Evolutionary conservation across 805 yeast species (phyloP), one percentile per base, ranked within the genome.

Genomic region (Zygoascus ofunaensis): DNA sequence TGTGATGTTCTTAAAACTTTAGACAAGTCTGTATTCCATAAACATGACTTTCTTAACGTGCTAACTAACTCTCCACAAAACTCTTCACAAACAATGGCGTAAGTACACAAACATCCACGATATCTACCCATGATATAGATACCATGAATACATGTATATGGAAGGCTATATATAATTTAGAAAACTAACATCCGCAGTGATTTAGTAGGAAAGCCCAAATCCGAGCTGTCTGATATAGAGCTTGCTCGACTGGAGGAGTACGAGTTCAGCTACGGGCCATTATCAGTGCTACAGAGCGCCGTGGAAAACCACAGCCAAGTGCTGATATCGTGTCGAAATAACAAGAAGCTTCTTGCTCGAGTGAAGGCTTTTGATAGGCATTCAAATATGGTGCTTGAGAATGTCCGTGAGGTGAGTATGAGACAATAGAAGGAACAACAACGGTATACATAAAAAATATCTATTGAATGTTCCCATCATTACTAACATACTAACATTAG

Each of bases 331-430:
- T 76, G 94, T 48, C 74, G 99, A 58, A 92, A 92, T 62, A 89
- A 90, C 62, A 96, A 89, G 60, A 92, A 92, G 64, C 71, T 92
- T 34, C 74, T 92, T 24, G 95, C 89, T 1, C 78, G 85, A 52
- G 92, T 92, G 41, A 84, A 84, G 58, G 97, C 97, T 0, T 92
- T 87, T 62, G 99, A 92, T 61, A 79, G 95, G 59, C 99, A 92
- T 64, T 82, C 95, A 50, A 92, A 92, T 63, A 77, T 92, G 83
- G 81, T 92, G 7, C 68, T 92, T 48, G 95, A 86, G 57, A 86
- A 87, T 55, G 97, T 90, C 30, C 87, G 84, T 61, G 98, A 92
- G 59, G 69, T 82, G 19, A 54, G 56, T 44, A 15, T 14, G n/a
- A n/a, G n/a, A n/a, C n/a, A n/a, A n/a, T n/a, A n/a, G n/a, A n/a